A percentile compares a stretch with the other conserved stretches of the same genome.
Evolutionary conservation across 2,329 filamentous ascomycete species (phyloP).

Genomic region (Fusarium sulawesiense): DNA sequence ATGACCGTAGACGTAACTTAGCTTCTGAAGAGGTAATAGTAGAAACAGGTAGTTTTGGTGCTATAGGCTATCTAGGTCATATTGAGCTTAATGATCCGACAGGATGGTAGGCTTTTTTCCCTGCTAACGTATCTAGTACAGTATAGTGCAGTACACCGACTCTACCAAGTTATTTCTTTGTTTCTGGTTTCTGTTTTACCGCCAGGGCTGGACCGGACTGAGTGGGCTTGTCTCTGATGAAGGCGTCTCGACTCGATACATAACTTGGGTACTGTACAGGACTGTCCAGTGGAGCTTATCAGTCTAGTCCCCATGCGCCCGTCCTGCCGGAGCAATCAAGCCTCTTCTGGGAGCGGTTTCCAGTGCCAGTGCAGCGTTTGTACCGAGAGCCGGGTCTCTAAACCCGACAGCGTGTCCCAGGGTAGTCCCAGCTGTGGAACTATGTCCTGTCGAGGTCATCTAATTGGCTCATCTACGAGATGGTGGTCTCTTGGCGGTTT

Average conservation of each 20-base stretch:
- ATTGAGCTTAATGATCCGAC: slow-evolving; percentile 30
- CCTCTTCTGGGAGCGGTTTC: slow-evolving; percentile 13
- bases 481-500: background rate
- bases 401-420: slow-evolving; percentile 38
- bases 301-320: slow-evolving; percentile 19
- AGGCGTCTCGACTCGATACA: background rate
- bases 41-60: slow-evolving; percentile 22
- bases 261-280: background rate
- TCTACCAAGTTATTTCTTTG: slow-evolving; percentile 5
- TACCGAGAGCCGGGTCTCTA: slow-evolving; percentile 45
- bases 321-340: slow-evolving; percentile 33
- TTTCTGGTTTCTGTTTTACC: slow-evolving; percentile 18
- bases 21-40: background rate
- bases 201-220: background rate
- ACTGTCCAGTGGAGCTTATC: background rate
- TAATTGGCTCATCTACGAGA: slow-evolving; percentile 14
- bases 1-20: background rate
- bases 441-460: background rate
- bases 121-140: background rate
- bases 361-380: background rate
- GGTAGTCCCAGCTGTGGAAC: slow-evolving; percentile 36
- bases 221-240: slow-evolving; percentile 1
- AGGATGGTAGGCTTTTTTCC: slow-evolving; percentile 21
- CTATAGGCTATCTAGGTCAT: slow-evolving; percentile 30
- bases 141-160: background rate